These are phyloP conservation scores for Pseudopyricularia cyperi DNA, from an alignment of 2,329 filamentous ascomycete genomes.

Conservation along the genomic window DNA sequence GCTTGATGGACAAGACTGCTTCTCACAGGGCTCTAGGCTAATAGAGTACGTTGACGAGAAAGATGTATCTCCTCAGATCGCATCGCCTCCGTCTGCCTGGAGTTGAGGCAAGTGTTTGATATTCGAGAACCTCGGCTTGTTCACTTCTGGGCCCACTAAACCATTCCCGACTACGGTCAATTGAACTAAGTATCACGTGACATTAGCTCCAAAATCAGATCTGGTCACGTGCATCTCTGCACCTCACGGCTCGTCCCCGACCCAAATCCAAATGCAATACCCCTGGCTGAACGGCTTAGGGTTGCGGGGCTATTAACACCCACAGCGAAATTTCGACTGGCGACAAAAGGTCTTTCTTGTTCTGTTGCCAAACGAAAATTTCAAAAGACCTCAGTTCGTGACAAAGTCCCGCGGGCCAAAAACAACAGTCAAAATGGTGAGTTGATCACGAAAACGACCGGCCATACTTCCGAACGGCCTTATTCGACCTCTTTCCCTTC, in stretches of 20 bases:
- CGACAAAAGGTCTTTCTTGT: slow-evolving; percentile 9
- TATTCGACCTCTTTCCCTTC: neutral
- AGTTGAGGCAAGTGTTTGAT: no score
- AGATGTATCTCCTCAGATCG: no score
- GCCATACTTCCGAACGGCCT: neutral
- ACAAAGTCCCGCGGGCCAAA: slow-evolving; percentile 28
- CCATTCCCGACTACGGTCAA: no score
- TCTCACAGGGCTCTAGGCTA: no score
- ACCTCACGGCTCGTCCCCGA: slow-evolving; percentile 19
- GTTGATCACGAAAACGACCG: slow-evolving; percentile 25
- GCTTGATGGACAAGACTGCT: neutral
- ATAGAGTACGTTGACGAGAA: no score
- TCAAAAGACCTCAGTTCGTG: slow-evolving; percentile 6
- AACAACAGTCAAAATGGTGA: slow-evolving; percentile 61
- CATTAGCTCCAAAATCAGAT: no score
- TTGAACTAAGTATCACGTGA: no score
- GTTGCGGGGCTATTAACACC: slow-evolving; percentile 22
- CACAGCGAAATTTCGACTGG: slow-evolving; percentile 19
- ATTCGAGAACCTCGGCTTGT: no score
- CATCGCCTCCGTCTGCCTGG: no score
- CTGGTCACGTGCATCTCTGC: slow-evolving; percentile 2
- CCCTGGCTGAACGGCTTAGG: slow-evolving; percentile 12
- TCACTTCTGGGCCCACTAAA: no score
- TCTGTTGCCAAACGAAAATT: neutral
- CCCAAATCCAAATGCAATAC: slow-evolving; percentile 8